Base-by-base conservation (phyloP, 352 stramenopile genomes). In the Phytophthora ramorum region DNA sequence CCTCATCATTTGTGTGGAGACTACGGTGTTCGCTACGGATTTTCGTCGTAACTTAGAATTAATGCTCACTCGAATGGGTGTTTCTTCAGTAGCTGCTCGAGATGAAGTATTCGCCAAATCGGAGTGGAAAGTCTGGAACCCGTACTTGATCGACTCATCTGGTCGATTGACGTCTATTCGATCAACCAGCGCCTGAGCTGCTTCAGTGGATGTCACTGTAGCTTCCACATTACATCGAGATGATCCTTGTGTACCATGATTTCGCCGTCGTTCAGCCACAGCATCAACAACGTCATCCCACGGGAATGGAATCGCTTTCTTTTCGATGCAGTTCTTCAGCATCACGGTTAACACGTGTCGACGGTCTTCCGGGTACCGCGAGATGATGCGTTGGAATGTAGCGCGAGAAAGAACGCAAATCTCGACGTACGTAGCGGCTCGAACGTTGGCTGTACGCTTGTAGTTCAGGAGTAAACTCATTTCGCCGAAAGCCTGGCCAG, bases 381-480 rank as follows among this genome's bases (percentile, higher is more conserved):
- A 48, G 24, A 58, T 48, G 8, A 48, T 44, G 12, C 22, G 37
- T 41, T 68, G 59, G 8, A 68, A 68, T 5, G 7, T 17, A 32
- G n/a, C 4, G 10, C 35, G 34, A 22, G 19, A 34, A 32, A 68
- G 38, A 3, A 73, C 48, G 16, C 58, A 68, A 10, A 69, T 57
- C 32, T 69, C 58, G 20, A 67, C 61, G 37, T 63, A 76, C 19
- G 62, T 69, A 10, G 35, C 17, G 2, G 68, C 63, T 34, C 64
- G 63, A 14, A 76, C 47, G 34, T 40, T 72, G 32, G 55, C 53
- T 3, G 72, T 69, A 7, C 66, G 59, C 7, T 53, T 52, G 58
- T 70, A 69, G 52, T 77, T 60, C 58, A 71, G 69, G 2, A 79
- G 52, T 47, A 79, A 57, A 47, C 62, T 65, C 57, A 79, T 71